Evolutionary conservation across 192 early-diverging fungal genomes (phyloP).

Genomic region (Coemansia sp.): DNA sequence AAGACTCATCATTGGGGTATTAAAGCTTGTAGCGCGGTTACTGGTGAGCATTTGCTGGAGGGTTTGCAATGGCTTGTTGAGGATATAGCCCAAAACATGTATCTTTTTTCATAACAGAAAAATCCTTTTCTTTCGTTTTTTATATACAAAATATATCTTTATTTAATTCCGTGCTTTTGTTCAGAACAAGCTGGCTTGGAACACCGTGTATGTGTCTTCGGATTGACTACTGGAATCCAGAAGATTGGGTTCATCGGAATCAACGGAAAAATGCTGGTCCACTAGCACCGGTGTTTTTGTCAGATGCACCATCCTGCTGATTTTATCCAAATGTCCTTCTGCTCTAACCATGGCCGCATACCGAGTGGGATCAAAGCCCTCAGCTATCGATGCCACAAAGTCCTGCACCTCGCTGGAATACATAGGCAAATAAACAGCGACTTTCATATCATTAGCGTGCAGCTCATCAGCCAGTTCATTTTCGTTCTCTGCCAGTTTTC

Average conservation of each 20-base stretch:
- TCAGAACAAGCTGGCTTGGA: slow-evolving; percentile 34
- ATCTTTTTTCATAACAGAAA: slow-evolving; percentile 62
- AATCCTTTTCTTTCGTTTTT: not conserved
- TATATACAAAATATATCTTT: not conserved
- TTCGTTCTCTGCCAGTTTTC: not conserved
- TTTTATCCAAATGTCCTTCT: slow-evolving; percentile 1
- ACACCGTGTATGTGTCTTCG: slow-evolving; percentile 29
- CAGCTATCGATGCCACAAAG: slow-evolving; percentile 29
- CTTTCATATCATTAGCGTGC: slow-evolving; percentile 1
- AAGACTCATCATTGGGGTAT: slow-evolving; percentile 94
- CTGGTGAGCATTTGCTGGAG: slow-evolving; percentile 67
- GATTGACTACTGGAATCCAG: not conserved
- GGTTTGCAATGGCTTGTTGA: slow-evolving; percentile 94
- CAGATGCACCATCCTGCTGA: slow-evolving; percentile 18
- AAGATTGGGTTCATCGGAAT: not conserved
- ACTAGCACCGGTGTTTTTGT: slow-evolving; percentile 37
- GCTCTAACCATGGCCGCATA: slow-evolving; percentile 11
- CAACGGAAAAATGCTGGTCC: slow-evolving; percentile 23
- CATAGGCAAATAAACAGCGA: slow-evolving; percentile 30
- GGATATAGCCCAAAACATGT: slow-evolving; percentile 90
- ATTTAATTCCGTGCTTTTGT: too few relatives aligned
- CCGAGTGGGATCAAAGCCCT: slow-evolving; percentile 39
- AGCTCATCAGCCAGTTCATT: too few relatives aligned
- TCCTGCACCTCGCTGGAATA: slow-evolving; percentile 46
- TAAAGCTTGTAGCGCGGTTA: slow-evolving; percentile 83